Conservation (phyloP, 2,329 filamentous ascomycete species). For the Aureobasidium sp. region DNA sequence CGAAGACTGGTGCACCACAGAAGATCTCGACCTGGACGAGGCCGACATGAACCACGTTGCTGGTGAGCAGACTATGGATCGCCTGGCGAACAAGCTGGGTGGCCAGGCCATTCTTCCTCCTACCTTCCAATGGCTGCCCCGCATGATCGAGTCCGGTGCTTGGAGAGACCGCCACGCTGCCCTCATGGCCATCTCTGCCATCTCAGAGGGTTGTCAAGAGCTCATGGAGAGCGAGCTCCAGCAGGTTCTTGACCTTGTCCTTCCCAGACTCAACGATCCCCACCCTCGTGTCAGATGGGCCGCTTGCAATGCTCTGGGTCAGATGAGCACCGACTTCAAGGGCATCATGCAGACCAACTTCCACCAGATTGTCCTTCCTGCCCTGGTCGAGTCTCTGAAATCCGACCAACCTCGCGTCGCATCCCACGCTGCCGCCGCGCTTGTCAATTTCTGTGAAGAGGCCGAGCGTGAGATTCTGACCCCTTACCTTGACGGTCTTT, state of each 20-base stretch:
- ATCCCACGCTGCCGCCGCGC: constrained; percentile 91
- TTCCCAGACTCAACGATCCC: constrained; percentile 80
- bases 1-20: constrained; percentile 82
- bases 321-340: constrained; percentile 99
- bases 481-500: constrained; percentile 82
- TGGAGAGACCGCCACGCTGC: constrained; percentile 96
- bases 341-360: constrained; percentile 97
- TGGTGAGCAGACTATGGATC: constrained; percentile 97
- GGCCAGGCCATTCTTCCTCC: constrained; percentile 87
- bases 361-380: constrained; percentile 77
- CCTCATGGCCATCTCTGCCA: constrained; percentile 97
- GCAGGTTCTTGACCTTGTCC: constrained; percentile 89
- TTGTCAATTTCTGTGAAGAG: constrained; percentile 99
- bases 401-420: constrained; percentile 90
- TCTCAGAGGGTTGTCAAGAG: constrained; percentile 93
- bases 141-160: constrained; percentile 92
- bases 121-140: constrained; percentile 92
- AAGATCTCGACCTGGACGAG: constrained; percentile 93
- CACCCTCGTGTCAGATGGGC: constrained; percentile 96
- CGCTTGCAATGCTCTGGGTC: constrained; percentile 94
- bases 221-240: constrained; percentile 92
- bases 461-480: constrained; percentile 87
- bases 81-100: constrained; percentile 92
- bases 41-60: constrained; percentile 96
- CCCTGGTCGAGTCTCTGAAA: constrained; percentile 86